phyloP scores from a whole-genome alignment of 257 asterid genomes.

The Jacaranda copaia region DNA sequence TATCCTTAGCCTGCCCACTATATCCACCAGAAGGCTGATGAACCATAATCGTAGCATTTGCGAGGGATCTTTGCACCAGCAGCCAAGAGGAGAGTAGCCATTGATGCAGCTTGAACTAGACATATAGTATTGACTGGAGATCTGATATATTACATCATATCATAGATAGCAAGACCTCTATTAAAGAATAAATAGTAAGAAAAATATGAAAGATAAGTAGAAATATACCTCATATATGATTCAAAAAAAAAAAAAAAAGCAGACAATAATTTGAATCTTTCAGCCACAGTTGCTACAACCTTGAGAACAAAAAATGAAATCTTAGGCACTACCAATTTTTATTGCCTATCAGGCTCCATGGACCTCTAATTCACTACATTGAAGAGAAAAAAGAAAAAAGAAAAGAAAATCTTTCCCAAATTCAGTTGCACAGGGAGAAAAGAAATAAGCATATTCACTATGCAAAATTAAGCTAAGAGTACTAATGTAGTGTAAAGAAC shows the following conservation, averaged over 20 bases:
- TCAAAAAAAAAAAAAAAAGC: background rate
- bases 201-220: background rate
- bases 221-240: background rate
- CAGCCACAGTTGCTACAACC: background rate
- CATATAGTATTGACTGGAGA: conserved; percentile 90
- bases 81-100: conserved; percentile 95
- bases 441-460: background rate
- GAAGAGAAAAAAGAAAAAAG: background rate
- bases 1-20: conserved; percentile 94
- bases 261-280: background rate
- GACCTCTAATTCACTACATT: background rate
- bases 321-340: background rate
- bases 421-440: conserved; percentile 1
- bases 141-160: conserved; percentile 91
- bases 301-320: background rate
- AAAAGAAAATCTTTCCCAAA: conserved; percentile 5
- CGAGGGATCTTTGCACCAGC: conserved; percentile 93
- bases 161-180: conserved; percentile 95
- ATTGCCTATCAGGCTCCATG: background rate
- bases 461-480: background rate
- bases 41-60: conserved; percentile 90
- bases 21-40: conserved; percentile 97
- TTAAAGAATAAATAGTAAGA: background rate
- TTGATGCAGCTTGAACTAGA: conserved; percentile 96
- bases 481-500: background rate